phyloP scores from a whole-genome alignment of 1,284 basidiomycete species.

The Rhodotorula sp. region DNA sequence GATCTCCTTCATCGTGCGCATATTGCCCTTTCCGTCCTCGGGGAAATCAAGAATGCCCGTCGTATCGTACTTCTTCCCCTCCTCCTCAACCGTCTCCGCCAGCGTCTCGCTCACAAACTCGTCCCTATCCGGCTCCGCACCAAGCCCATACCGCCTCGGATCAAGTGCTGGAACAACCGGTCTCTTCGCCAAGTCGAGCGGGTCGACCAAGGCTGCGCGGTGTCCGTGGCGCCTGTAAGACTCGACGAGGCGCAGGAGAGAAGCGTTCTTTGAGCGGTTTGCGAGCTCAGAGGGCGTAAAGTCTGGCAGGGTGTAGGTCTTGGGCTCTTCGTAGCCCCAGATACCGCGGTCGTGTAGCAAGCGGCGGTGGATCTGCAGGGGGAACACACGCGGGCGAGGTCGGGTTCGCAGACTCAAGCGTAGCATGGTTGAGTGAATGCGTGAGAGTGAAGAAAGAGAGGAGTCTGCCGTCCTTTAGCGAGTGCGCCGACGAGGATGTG shows the following conservation, averaged over 20 bases:
- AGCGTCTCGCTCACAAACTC: constrained; percentile 57
- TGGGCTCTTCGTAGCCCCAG: constrained; percentile 19
- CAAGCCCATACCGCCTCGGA: constrained; percentile 71
- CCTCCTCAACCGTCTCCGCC: neutral
- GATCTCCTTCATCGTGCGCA: constrained; percentile 69
- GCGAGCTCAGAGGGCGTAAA: constrained; percentile 64
- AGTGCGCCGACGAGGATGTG: too few species aligned
- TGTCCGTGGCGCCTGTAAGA: constrained; percentile 75
- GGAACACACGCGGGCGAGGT: neutral
- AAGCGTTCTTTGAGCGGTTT: constrained; percentile 71
- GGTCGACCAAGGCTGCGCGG: constrained; percentile 77
- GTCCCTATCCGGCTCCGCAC: constrained; percentile 62
- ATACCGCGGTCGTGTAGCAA: constrained; percentile 19
- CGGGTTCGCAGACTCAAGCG: too few species aligned
- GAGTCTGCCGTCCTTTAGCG: too few species aligned
- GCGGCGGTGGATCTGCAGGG: neutral
- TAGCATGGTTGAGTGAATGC: too few species aligned
- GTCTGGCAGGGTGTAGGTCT: constrained; percentile 18
- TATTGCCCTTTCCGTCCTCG: constrained; percentile 50
- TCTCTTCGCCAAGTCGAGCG: constrained; percentile 76
- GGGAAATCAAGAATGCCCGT: constrained; percentile 36
- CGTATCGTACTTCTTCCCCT: constrained; percentile 17
- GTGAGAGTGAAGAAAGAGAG: too few species aligned
- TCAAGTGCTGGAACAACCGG: constrained; percentile 79
- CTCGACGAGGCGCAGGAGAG: constrained; percentile 80